phyloP scores from a whole-genome alignment of 2,329 filamentous ascomycete genomes.

The Phialophora chinensis region DNA sequence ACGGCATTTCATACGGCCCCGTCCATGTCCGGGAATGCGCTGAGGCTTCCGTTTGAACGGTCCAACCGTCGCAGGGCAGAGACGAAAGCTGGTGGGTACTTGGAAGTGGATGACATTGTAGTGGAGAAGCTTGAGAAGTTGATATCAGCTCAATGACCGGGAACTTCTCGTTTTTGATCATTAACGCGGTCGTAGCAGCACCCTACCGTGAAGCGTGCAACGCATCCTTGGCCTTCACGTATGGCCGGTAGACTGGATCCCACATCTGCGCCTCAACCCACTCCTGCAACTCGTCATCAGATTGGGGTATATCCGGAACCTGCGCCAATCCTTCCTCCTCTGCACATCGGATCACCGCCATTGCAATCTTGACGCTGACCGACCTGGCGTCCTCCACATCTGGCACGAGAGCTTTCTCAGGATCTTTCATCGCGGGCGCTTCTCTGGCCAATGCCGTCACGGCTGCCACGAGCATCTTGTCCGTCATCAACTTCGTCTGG shows the following conservation, averaged over 20 bases:
- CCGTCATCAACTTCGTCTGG: conserved; percentile 69
- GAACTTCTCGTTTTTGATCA: background rate
- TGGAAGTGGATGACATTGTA: conserved; percentile 30
- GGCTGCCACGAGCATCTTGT: conserved; percentile 82
- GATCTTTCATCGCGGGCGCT: conserved; percentile 71
- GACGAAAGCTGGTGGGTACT: conserved; percentile 11
- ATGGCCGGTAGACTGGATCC: conserved; percentile 46
- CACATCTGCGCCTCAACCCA: conserved; percentile 53
- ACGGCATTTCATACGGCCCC: conserved; percentile 25
- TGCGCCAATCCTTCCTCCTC: conserved; percentile 71
- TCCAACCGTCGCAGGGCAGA: conserved; percentile 22
- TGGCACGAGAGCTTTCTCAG: conserved; percentile 71
- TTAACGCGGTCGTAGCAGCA: background rate
- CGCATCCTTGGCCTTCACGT: conserved; percentile 10
- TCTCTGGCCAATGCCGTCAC: conserved; percentile 73
- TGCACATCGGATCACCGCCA: conserved; percentile 74
- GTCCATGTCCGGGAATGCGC: conserved; percentile 15
- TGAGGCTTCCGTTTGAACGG: conserved; percentile 28
- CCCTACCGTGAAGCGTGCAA: background rate
- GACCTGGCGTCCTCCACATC: conserved; percentile 75
- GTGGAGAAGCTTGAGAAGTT: conserved; percentile 24
- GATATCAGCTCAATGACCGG: conserved; percentile 13
- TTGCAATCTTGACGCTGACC: conserved; percentile 78
- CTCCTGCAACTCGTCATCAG: conserved; percentile 45
- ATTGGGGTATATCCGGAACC: conserved; percentile 67